These are phyloP conservation scores for Paramecium pentaurelia DNA, from an alignment of 73 alveolate species.

Conservation along the genomic window DNA sequence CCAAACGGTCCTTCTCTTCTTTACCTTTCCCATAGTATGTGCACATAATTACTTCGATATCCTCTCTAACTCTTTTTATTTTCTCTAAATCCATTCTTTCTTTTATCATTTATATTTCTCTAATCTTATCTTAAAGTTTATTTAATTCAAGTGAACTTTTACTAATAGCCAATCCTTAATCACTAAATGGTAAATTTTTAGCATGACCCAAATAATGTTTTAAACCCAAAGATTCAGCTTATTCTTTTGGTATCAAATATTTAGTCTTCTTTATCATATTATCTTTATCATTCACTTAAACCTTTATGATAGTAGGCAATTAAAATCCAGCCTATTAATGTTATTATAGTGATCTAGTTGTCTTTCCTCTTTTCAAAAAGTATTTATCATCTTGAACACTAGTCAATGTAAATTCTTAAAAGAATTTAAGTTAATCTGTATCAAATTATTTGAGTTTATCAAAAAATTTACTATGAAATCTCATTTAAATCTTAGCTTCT, in stretches of 20 bases:
- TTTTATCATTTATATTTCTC: slow-evolving; percentile 49
- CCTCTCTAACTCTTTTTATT: slow-evolving; percentile 51
- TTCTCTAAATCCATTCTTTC: slow-evolving; percentile 57
- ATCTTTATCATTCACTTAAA: slow-evolving; percentile 25
- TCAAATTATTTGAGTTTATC: slow-evolving; percentile 42
- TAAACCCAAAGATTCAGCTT: slow-evolving; percentile 55
- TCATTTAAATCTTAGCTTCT: not conserved
- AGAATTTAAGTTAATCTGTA: slow-evolving; percentile 22
- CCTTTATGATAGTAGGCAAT: slow-evolving; percentile 45
- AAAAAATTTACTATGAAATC: not conserved
- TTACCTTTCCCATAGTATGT: slow-evolving; percentile 60
- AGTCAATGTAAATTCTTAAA: slow-evolving; percentile 18
- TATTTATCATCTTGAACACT: not conserved
- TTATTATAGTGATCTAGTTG: not conserved
- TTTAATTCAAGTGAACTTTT: slow-evolving; percentile 55
- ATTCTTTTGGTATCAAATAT: slow-evolving; percentile 24
- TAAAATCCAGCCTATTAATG: not conserved
- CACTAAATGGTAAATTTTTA: slow-evolving; percentile 61
- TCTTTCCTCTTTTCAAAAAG: not conserved
- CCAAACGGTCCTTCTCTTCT: slow-evolving; percentile 25
- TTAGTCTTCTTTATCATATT: slow-evolving; percentile 47
- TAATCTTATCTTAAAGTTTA: slow-evolving; percentile 52
- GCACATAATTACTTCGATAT: slow-evolving; percentile 49
- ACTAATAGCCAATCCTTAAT: slow-evolving; percentile 54
- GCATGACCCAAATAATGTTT: slow-evolving; percentile 61